phyloP scores from a whole-genome alignment of 768 basidiomycete species.

The Cyclocybe aegerita region DNA sequence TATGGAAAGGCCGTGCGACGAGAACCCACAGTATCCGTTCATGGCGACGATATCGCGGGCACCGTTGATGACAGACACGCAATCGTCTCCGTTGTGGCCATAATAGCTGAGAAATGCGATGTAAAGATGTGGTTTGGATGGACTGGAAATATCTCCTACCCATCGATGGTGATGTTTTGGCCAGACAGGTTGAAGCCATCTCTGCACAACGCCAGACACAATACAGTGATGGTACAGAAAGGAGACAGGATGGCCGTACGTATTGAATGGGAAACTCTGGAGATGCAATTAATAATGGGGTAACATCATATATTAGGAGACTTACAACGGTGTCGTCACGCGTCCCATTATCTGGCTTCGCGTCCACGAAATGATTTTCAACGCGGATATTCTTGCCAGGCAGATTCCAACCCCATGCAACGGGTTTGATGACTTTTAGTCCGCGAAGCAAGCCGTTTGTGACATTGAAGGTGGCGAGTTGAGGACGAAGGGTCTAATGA shows the following conservation, averaged over 20 bases:
- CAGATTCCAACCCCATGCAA: constrained; percentile 49
- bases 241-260: constrained; percentile 26
- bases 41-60: constrained; percentile 42
- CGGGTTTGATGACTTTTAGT: constrained; percentile 45
- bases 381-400: constrained; percentile 37
- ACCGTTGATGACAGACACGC: constrained; percentile 46
- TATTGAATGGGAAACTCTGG: constrained; percentile 43
- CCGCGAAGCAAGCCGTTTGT: constrained; percentile 36
- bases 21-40: constrained; percentile 46
- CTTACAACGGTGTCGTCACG: constrained; percentile 33
- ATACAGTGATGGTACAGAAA: not conserved
- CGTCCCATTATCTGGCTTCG: constrained; percentile 37
- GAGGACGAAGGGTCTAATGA: constrained; percentile 40
- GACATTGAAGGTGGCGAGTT: constrained; percentile 47
- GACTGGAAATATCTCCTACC: constrained; percentile 16
- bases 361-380: constrained; percentile 40
- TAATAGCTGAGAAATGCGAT: constrained; percentile 26
- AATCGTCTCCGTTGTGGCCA: constrained; percentile 49
- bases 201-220: not conserved
- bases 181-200: constrained; percentile 36
- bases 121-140: not conserved
- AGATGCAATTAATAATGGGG: not conserved
- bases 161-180: constrained; percentile 39
- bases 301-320: not conserved
- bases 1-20: constrained; percentile 47